Base-by-base conservation (phyloP, 2,329 filamentous ascomycete species). In the Colletotrichum tropicale region DNA sequence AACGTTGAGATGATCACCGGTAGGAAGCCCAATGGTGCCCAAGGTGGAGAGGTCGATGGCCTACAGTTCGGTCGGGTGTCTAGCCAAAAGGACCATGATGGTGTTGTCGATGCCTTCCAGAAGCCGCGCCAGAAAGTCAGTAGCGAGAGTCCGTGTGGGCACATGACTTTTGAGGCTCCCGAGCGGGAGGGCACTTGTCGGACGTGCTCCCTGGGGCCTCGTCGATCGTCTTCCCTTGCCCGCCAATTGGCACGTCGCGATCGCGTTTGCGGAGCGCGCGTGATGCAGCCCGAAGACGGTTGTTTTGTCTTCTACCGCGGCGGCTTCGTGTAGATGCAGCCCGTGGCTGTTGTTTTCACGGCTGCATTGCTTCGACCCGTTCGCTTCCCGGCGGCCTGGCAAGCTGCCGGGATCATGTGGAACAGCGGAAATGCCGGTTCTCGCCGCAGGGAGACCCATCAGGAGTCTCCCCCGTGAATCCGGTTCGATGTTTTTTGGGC, bases 401-500 rank as follows among this genome's bases (percentile, higher is more conserved):
- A 56, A 43, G 62, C 62, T 70, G 43, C 74, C 38, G 62, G 71
- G 74, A 36, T 71, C 32, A 62, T 75, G 24, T 71, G 74, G 74
- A 66, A 61, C 62, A 38, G 66, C 70, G 74, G 74, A 76, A 66
- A 76, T 76, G 74, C 74, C 71, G 74, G 74, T 62, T 26, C 66
- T 61, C 34, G 48, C 65, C 70, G 32, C 64, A 69, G 48, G 24
- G 58, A 68, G 74, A 56, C 52, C 56, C 64, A 65, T 56, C 28
- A 32, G 58, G 64, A 74, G 38, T 58, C 9, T 24, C n/a, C 56
- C 18, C 43, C 43, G 43, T 48, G 43, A 48, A 32, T 61, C 38
- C 58, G 30, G 30, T 64, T 60, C 26, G 48, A 70, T 43, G 21
- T 18, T 26, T 38, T 60, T n/a, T 30, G 43, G 10, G 69, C 30